Conservation (phyloP, 2,329 filamentous ascomycete species). For the Arthroderma sp. region DNA sequence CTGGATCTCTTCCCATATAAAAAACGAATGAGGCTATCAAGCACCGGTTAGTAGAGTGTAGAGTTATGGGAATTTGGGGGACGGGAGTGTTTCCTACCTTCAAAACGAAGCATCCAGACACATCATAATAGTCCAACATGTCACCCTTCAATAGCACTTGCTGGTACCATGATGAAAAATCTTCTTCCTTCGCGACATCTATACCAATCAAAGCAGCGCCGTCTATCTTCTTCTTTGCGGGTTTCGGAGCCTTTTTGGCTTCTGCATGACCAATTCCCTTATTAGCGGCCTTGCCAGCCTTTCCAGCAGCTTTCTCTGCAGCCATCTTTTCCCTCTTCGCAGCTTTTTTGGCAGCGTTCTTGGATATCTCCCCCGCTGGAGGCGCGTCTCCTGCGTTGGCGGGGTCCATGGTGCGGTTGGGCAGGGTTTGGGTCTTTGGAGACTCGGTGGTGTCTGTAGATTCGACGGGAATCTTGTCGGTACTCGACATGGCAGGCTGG, state of each 20-base stretch:
- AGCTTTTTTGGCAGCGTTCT: constrained; percentile 36
- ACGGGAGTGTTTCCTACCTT: constrained; percentile 37
- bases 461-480: no score
- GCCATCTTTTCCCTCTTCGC: constrained; percentile 34
- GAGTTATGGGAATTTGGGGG: background rate
- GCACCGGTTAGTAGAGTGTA: constrained; percentile 7
- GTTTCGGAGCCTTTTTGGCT: constrained; percentile 32
- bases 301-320: constrained; percentile 24
- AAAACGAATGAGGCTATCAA: constrained; percentile 46
- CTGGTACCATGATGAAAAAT: constrained; percentile 94
- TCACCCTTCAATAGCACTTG: constrained; percentile 94
- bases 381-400: constrained; percentile 17
- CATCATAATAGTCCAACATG: constrained; percentile 96
- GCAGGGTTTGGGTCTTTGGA: constrained; percentile 22
- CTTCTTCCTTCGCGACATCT: constrained; percentile 67
- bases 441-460: constrained; percentile 4
- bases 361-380: constrained; percentile 23
- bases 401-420: constrained; percentile 29
- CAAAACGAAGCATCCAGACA: constrained; percentile 93
- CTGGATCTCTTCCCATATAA: constrained; percentile 56
- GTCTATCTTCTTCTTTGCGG: constrained; percentile 43
- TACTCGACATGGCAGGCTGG: no score
- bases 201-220: constrained; percentile 67
- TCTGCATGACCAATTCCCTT: constrained; percentile 32
- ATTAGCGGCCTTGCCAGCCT: constrained; percentile 18